Evolutionary conservation across 2,329 filamentous ascomycete species (phyloP), one percentile per base, ranked within the genome.

Genomic region (Cladosporium colombiae): DNA sequence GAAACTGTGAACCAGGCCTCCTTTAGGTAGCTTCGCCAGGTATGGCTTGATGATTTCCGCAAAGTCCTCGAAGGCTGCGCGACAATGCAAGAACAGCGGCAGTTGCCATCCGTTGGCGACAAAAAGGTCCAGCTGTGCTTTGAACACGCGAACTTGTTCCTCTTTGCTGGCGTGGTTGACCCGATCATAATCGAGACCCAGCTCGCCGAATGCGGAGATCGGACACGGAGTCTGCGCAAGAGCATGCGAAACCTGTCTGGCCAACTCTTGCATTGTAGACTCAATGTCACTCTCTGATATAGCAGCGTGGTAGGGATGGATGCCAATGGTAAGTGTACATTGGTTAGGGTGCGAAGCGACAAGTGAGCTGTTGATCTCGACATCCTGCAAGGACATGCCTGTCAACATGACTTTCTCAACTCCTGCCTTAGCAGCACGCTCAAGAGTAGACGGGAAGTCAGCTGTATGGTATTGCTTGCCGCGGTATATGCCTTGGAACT

Each of bases 401-500:
- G 75, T 77, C 7, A 77, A 69, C 68, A 77, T 67, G 4, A 83
- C 70, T 65, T 80, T 78, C 13, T 78, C 71, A 5, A 83, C 82
- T 2, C 79, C 77, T 0, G 79, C 77, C n/a, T 74, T 76, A 4
- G 72, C 72, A 0, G 80, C 78, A 0, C 83, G 78, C 29, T 79
- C 77, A 37, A 84, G 75, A 0, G 79, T 79, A 1, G 77, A 73
- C 1, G 71, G 67, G 64, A 84, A 81, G 66, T 84, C 82, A 1
- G 80, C 73, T 3, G 76, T 72, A 58, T 84, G 83, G 60, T 82
- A 81, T 65, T 82, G 77, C 66, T 84, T 84, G 66, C 77, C 77
- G 7, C 83, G 80, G 66, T 85, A 85, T 64, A 82, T 76, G 16
- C 82, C 83, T n/a, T 80, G 77, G 64, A 84, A 84, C 66, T 85